Percentiles rank a stretch among this genome's conserved stretches.
Evolutionary conservation across 192 early-diverging fungal genomes (phyloP).

Genomic region (Spizellomyces punctatus): DNA sequence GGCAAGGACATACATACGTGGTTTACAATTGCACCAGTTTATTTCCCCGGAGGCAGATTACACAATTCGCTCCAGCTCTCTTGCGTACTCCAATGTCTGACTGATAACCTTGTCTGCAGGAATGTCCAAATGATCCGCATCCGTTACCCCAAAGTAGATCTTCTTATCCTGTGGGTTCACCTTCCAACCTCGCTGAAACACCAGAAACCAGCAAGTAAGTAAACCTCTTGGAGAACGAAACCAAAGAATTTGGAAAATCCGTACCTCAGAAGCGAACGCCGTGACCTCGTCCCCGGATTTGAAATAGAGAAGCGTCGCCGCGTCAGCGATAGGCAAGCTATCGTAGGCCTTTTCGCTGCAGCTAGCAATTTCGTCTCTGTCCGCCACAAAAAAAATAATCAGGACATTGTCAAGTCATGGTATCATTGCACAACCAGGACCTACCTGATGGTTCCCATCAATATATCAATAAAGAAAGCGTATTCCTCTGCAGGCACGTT

Average conservation of each 20-base stretch:
- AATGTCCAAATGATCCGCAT: constrained; percentile 68
- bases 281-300: constrained; percentile 78
- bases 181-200: constrained; percentile 72
- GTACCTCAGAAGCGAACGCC: constrained; percentile 83
- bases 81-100: constrained; percentile 85
- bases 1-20: too few relatives aligned
- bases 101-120: constrained; percentile 83
- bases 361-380: constrained; percentile 91
- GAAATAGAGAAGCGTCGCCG: constrained; percentile 91
- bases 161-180: constrained; percentile 78
- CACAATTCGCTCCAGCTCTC: constrained; percentile 94
- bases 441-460: constrained; percentile 89
- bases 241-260: neutral
- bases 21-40: neutral
- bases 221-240: too few relatives aligned
- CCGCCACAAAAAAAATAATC: neutral
- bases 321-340: constrained; percentile 81
- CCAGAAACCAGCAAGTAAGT: neutral
- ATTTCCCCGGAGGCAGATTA: constrained; percentile 3
- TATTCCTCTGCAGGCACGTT: constrained; percentile 93
- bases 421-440: constrained; percentile 1
- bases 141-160: constrained; percentile 73
- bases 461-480: constrained; percentile 90
- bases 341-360: constrained; percentile 95
- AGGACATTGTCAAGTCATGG: neutral